These are phyloP conservation scores for Talaromyces ruber DNA, from an alignment of 495 filamentous ascomycete species.

Conservation along the genomic window DNA sequence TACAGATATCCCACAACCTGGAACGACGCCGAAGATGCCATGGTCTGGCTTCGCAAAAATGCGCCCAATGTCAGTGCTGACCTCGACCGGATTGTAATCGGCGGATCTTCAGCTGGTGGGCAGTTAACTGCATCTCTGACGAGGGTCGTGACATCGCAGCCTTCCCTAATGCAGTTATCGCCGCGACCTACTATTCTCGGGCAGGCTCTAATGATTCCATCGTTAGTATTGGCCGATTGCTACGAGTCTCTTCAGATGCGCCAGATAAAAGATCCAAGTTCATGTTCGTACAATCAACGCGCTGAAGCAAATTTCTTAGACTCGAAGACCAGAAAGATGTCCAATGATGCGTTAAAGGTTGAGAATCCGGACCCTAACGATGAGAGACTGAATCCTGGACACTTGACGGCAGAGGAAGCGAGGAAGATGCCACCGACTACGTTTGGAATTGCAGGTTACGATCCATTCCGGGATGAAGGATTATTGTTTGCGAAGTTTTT, in stretches of 20 bases:
- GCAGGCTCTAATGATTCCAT: constrained; percentile 37
- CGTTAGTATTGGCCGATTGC: constrained; percentile 19
- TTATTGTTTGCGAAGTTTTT: constrained; percentile 35
- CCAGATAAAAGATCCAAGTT: constrained; percentile 19
- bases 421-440: constrained; percentile 30
- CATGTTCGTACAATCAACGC: constrained; percentile 31
- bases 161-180: constrained; percentile 14
- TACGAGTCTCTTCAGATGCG: constrained; percentile 26
- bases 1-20: constrained; percentile 31
- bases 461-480: constrained; percentile 39
- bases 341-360: constrained; percentile 21
- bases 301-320: constrained; percentile 29
- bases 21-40: constrained; percentile 39
- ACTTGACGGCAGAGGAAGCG: constrained; percentile 29
- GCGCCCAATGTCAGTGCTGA: constrained; percentile 23
- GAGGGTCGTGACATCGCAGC: constrained; percentile 17
- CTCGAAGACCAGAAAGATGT: constrained; percentile 20
- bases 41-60: constrained; percentile 34
- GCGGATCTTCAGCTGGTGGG: constrained; percentile 39
- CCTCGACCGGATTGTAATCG: constrained; percentile 29
- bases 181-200: constrained; percentile 24
- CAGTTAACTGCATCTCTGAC: constrained; percentile 29
- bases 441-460: constrained; percentile 37
- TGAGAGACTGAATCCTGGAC: constrained; percentile 28
- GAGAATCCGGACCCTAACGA: constrained; percentile 15